Evolutionary conservation across 345 rosid genomes (phyloP).

Genomic region (Arabidopsis suecica): DNA sequence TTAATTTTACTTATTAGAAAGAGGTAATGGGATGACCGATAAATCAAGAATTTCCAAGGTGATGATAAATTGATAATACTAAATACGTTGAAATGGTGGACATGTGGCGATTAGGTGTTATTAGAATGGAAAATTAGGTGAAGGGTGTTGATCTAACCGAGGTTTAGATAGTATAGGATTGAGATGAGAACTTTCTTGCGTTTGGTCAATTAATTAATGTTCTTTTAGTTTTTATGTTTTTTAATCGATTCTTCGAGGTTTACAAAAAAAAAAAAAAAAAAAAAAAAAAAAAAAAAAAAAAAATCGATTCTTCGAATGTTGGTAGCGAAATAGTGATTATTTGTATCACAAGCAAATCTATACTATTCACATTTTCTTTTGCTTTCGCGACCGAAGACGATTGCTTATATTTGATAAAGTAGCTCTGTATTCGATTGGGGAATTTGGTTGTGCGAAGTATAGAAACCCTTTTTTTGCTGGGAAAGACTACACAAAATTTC

Average conservation of each 20-base stretch:
- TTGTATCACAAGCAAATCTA: neutral
- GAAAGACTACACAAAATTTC: constrained; percentile 15
- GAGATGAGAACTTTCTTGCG: constrained; percentile 25
- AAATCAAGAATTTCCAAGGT: constrained; percentile 1
- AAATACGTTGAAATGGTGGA: constrained; percentile 5
- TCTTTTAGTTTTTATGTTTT: neutral
- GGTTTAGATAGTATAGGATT: neutral
- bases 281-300: no score
- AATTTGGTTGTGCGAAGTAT: neutral
- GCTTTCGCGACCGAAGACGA: neutral
- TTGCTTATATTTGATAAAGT: neutral
- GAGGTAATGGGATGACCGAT: constrained; percentile 13
- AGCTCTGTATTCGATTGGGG: neutral
- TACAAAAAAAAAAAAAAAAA: no score
- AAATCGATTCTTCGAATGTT: constrained; percentile 6
- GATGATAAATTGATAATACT: neutral
- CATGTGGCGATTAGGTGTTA: constrained; percentile 20
- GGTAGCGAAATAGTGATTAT: constrained; percentile 5
- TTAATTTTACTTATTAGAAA: neutral
- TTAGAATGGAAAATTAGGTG: constrained; percentile 33
- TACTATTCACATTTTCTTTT: neutral
- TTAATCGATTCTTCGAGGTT: neutral
- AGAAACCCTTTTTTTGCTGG: neutral
- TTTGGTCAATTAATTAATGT: constrained; percentile 22
- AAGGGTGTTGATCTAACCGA: constrained; percentile 42